Percentiles rank a stretch among this genome's conserved stretches.
Evolutionary conservation across 176 grass and related monocot species (phyloP).

Genomic region (Puccinellia tenuiflora): DNA sequence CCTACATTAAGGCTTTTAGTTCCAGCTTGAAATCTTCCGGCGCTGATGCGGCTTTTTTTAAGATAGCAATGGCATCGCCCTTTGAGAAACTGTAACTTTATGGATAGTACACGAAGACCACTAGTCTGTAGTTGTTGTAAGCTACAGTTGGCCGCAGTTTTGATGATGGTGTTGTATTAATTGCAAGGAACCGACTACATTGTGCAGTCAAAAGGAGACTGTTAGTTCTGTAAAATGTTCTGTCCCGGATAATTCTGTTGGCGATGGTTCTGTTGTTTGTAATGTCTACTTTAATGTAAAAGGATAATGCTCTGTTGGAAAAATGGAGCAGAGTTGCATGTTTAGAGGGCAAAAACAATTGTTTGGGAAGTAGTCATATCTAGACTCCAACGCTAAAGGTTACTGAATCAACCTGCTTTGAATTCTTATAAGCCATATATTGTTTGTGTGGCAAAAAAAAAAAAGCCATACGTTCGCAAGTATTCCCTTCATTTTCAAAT

Average conservation of each 20-base stretch:
- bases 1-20: not conserved
- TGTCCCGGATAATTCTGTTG: not conserved
- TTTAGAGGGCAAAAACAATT: not conserved
- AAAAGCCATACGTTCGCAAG: not conserved
- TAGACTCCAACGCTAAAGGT: not conserved
- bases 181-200: not conserved
- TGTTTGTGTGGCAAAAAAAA: not conserved
- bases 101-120: conserved; percentile 2
- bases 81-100: conserved; percentile 31
- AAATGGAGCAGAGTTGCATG: not conserved
- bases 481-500: not conserved
- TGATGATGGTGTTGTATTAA: conserved; percentile 8
- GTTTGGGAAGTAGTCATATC: not conserved
- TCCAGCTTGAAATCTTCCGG: conserved; percentile 9
- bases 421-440: not conserved
- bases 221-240: not conserved
- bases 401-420: not conserved
- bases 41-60: conserved; percentile 39
- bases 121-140: conserved; percentile 21
- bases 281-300: not conserved
- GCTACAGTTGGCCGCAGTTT: conserved; percentile 11
- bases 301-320: not conserved
- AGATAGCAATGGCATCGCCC: conserved; percentile 41
- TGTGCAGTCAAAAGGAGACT: not conserved
- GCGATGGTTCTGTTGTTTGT: not conserved